phyloP scores from a whole-genome alignment of 345 rosid genomes.

The Syzygium oleosum region DNA sequence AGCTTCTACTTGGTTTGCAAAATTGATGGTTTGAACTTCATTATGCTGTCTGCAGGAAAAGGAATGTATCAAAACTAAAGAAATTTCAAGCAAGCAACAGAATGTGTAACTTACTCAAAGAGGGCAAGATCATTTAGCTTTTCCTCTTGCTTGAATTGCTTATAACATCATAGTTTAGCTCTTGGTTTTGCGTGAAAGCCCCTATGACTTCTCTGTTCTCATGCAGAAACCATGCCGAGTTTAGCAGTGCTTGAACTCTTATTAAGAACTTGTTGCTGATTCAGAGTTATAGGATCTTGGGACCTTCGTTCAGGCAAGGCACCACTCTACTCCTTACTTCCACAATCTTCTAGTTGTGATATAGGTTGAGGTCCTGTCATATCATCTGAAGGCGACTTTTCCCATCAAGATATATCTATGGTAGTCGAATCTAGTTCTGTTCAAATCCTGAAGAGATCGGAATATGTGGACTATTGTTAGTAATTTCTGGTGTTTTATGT shows the following conservation, averaged over 20 bases:
- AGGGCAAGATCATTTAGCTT: neutral
- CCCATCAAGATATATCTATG: neutral
- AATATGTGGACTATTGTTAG: neutral
- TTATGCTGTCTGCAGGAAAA: conserved; percentile 30
- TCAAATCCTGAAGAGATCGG: neutral
- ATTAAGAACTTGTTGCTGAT: neutral
- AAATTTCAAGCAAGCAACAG: conserved; percentile 36
- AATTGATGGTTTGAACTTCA: neutral
- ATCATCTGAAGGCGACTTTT: neutral
- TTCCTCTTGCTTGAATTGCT: neutral
- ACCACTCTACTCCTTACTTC: neutral
- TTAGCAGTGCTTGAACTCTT: neutral
- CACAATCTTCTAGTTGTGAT: neutral
- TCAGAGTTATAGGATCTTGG: neutral
- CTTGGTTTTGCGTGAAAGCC: neutral
- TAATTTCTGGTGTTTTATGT: neutral
- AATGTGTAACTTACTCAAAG: conserved; percentile 25
- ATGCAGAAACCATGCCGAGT: neutral
- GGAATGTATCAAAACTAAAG: conserved; percentile 32
- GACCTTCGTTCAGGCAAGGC: neutral
- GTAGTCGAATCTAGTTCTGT: neutral
- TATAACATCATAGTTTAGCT: neutral
- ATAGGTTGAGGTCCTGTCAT: neutral
- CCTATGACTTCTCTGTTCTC: neutral
- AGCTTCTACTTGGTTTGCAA: neutral